phyloP scores from a whole-genome alignment of 1,284 basidiomycete species.

The Ustilago shanxiensis region DNA sequence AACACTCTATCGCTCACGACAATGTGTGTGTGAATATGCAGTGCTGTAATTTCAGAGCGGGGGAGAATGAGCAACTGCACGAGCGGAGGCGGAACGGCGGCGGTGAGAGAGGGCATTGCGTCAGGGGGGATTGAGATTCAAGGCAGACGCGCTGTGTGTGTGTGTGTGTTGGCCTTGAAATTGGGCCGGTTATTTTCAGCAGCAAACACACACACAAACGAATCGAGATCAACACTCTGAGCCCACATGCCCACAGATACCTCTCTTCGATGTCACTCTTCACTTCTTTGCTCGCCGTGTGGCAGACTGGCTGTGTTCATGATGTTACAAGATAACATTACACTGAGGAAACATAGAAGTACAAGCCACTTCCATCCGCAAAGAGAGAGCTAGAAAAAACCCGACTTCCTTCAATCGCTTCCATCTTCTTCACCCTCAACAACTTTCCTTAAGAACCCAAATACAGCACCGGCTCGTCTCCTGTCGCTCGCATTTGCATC shows the following conservation, averaged over 20 bases:
- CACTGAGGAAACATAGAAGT: neutral
- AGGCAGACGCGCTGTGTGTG: too few species aligned
- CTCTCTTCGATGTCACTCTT: neutral
- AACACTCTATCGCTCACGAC: too few species aligned
- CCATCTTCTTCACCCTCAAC: constrained; percentile 28
- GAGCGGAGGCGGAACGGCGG: neutral
- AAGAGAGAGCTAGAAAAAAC: neutral
- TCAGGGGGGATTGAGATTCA: neutral
- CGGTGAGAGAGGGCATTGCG: too few species aligned
- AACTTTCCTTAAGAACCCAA: constrained; percentile 34
- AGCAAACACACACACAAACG: too few species aligned
- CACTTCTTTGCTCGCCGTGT: neutral
- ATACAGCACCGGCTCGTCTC: constrained; percentile 37
- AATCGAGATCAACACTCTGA: neutral
- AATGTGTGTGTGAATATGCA: neutral
- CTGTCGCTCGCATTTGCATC: constrained; percentile 34
- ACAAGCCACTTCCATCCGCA: constrained; percentile 1
- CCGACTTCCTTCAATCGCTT: neutral
- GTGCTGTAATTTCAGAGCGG: neutral
- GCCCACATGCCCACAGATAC: too few species aligned
- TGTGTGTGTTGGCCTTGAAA: too few species aligned
- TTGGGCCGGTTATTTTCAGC: too few species aligned
- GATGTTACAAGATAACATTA: constrained; percentile 5
- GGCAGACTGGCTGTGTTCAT: neutral
- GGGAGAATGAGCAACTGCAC: neutral